Evolutionary conservation across 371 early-diverging fungal genomes (phyloP).

Genomic region (Batkoa obscura): DNA sequence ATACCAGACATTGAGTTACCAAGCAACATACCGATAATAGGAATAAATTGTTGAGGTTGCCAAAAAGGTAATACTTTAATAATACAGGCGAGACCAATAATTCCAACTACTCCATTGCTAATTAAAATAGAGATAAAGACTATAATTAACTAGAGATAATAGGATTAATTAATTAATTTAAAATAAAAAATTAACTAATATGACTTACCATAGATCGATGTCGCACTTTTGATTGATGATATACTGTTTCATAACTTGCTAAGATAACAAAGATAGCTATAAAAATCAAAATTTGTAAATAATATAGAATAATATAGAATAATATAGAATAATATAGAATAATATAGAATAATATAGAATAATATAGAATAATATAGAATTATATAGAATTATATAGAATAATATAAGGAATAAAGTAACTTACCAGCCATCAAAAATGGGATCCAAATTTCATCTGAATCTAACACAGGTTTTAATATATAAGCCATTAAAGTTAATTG

Average conservation of each 20-base stretch:
- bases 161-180: not conserved
- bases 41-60: constrained; percentile 61
- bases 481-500: constrained; percentile 35
- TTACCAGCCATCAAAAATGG: not conserved
- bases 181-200: not conserved
- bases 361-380: no score
- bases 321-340: no score
- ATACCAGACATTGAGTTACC: constrained; percentile 72
- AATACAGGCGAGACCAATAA: constrained; percentile 4
- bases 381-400: no score
- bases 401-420: not conserved
- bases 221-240: constrained; percentile 6
- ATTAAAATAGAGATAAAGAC: constrained; percentile 5
- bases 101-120: constrained; percentile 7
- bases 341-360: no score
- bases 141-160: constrained; percentile 5
- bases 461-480: not conserved
- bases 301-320: not conserved
- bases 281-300: not conserved
- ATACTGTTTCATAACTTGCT: constrained; percentile 10
- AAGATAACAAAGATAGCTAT: constrained; percentile 8
- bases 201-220: constrained; percentile 8
- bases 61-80: constrained; percentile 28
- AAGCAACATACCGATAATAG: constrained; percentile 69
- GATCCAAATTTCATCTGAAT: not conserved